phyloP scores from a whole-genome alignment of 257 asterid genomes.

The Penstemon newberryi region DNA sequence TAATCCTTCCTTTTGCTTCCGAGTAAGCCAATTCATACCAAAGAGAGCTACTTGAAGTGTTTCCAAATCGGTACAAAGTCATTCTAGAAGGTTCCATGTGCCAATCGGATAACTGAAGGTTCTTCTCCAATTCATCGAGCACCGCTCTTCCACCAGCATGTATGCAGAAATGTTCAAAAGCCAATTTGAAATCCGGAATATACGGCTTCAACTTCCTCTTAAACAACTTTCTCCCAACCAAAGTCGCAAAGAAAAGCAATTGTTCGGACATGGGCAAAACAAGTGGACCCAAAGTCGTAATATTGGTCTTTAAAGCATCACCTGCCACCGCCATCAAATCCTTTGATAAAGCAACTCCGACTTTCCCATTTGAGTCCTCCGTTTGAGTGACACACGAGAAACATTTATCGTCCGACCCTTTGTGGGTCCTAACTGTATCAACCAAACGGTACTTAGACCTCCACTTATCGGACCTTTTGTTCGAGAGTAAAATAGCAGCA shows the following conservation, averaged over 20 bases:
- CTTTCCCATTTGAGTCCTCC: conserved; percentile 36
- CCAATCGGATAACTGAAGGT: conserved; percentile 35
- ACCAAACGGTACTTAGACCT: conserved; percentile 35
- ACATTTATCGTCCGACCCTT: conserved; percentile 38
- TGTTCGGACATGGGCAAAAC: conserved; percentile 32
- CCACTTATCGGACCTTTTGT: conserved; percentile 17
- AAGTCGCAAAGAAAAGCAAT: conserved; percentile 27
- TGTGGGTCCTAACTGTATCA: conserved; percentile 37
- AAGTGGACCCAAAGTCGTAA: conserved; percentile 27
- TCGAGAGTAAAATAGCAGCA: conserved; percentile 31
- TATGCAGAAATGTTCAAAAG: conserved; percentile 39
- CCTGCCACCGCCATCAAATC: conserved; percentile 41
- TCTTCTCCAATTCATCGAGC: conserved; percentile 36
- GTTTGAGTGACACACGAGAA: conserved; percentile 32
- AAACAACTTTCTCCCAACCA: conserved; percentile 26
- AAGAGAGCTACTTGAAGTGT: conserved; percentile 39
- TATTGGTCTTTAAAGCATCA: conserved; percentile 36
- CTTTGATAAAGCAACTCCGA: conserved; percentile 35
- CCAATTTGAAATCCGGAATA: conserved; percentile 36
- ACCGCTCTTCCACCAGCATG: conserved; percentile 37
- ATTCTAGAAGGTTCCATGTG: conserved; percentile 42
- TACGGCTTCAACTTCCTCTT: conserved; percentile 35
- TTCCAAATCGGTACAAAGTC: conserved; percentile 37
- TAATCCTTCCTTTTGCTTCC: conserved; percentile 41
- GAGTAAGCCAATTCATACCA: conserved; percentile 35